Conservation (phyloP, 2,329 filamentous ascomycete genomes). For the Dryadomyces quercus-mongolicae region DNA sequence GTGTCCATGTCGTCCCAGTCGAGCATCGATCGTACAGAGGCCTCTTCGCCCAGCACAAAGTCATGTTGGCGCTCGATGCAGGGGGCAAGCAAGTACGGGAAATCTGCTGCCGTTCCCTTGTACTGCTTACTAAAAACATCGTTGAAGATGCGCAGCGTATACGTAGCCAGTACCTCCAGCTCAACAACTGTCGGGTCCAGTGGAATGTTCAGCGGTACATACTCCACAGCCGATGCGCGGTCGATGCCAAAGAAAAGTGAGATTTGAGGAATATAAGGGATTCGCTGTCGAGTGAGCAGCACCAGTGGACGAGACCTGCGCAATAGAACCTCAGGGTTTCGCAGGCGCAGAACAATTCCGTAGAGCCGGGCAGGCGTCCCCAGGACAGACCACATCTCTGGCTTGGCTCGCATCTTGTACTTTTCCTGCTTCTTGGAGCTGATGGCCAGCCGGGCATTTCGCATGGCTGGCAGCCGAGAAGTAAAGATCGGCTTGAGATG, state of each 20-base stretch:
- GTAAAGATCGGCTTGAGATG: constrained; percentile 62
- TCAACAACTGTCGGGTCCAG: constrained; percentile 30
- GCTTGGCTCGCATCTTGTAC: constrained; percentile 73
- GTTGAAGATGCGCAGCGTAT: constrained; percentile 64
- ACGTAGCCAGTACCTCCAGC: constrained; percentile 47
- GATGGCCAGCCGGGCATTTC: constrained; percentile 79
- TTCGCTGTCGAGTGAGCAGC: constrained; percentile 52
- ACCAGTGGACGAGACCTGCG: constrained; percentile 51
- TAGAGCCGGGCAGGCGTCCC: constrained; percentile 43
- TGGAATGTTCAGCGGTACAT: constrained; percentile 27
- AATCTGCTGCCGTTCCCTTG: constrained; percentile 44
- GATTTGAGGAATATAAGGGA: constrained; percentile 57
- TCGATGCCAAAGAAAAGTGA: constrained; percentile 59
- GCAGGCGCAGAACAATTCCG: constrained; percentile 48
- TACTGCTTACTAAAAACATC: constrained; percentile 88
- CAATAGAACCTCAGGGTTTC: constrained; percentile 40
- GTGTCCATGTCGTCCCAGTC: constrained; percentile 41
- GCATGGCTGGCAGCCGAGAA: constrained; percentile 64
- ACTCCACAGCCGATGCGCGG: constrained; percentile 44
- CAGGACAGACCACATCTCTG: constrained; percentile 52
- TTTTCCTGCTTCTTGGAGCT: constrained; percentile 60
- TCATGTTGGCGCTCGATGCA: constrained; percentile 16
- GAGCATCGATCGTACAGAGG: constrained; percentile 26
- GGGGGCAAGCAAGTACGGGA: constrained; percentile 80
- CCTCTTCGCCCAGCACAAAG: constrained; percentile 12